Conservation (phyloP, 2,329 filamentous ascomycete genomes). For the Sclerotinia spermophila region DNA sequence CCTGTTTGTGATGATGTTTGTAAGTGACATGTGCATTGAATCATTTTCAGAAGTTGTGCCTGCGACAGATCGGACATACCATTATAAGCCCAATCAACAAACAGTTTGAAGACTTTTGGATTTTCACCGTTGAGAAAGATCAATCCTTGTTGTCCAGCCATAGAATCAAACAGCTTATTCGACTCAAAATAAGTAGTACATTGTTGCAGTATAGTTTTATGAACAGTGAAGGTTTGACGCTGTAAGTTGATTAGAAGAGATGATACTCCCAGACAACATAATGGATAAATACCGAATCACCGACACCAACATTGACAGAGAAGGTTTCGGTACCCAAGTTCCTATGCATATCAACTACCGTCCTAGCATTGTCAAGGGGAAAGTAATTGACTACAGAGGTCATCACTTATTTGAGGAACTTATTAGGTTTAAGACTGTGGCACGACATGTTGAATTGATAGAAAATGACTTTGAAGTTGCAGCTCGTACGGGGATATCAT, state of each 20-base stretch:
- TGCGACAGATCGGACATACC: neutral
- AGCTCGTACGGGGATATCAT: neutral
- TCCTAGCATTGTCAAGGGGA: neutral
- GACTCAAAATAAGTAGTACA: slow-evolving; percentile 21
- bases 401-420: slow-evolving; percentile 16
- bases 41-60: neutral
- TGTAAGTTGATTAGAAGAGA: neutral
- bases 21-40: neutral
- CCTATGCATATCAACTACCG: neutral
- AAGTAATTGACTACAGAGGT: neutral
- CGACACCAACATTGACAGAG: neutral
- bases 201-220: slow-evolving; percentile 22
- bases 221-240: slow-evolving; percentile 21
- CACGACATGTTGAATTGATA: slow-evolving; percentile 20
- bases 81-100: slow-evolving; percentile 23
- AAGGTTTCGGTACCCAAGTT: slow-evolving; percentile 14
- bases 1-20: neutral
- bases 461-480: neutral
- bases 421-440: slow-evolving; percentile 22
- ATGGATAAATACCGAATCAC: slow-evolving; percentile 11
- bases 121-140: slow-evolving; percentile 22
- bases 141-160: slow-evolving; percentile 16
- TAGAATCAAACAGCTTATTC: slow-evolving; percentile 8
- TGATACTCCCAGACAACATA: neutral
- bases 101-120: slow-evolving; percentile 19